phyloP scores from a whole-genome alignment of 495 filamentous ascomycete genomes.

The Neurospora terricola region DNA sequence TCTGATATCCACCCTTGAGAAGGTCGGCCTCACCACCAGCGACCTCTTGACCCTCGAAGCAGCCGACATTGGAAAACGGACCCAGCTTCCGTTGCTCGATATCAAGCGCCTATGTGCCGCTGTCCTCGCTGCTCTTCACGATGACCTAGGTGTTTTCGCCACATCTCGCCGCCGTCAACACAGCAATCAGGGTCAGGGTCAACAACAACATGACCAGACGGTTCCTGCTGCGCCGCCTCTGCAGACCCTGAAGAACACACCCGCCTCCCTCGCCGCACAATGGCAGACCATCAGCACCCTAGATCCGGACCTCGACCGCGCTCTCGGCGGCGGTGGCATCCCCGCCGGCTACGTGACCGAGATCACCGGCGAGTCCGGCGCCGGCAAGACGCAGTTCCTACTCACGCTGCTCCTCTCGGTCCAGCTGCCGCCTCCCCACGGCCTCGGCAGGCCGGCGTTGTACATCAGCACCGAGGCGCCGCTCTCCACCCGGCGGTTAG shows the following conservation, averaged over 20 bases:
- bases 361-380: constrained; percentile 87
- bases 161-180: background rate
- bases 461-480: constrained; percentile 95
- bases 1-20: constrained; percentile 73
- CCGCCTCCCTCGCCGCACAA: constrained; percentile 28
- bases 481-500: constrained; percentile 67
- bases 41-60: constrained; percentile 82
- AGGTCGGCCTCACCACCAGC: constrained; percentile 59
- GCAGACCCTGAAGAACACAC: constrained; percentile 21
- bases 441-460: constrained; percentile 58
- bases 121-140: constrained; percentile 56
- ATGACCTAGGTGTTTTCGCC: constrained; percentile 42
- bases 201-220: background rate
- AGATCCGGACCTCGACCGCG: constrained; percentile 60
- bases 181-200: background rate
- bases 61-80: constrained; percentile 76
- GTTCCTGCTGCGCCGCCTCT: background rate
- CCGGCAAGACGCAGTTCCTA: constrained; percentile 94
- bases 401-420: constrained; percentile 68
- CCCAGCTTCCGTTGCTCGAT: constrained; percentile 70
- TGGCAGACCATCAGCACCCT: constrained; percentile 70
- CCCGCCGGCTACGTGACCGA: constrained; percentile 77
- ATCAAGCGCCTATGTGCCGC: constrained; percentile 58
- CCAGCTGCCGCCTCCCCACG: constrained; percentile 66
- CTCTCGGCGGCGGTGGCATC: constrained; percentile 70